These are phyloP conservation scores for Fistulifera pelliculosa DNA, from an alignment of 108 stramenopile species.

Conservation along the genomic window DNA sequence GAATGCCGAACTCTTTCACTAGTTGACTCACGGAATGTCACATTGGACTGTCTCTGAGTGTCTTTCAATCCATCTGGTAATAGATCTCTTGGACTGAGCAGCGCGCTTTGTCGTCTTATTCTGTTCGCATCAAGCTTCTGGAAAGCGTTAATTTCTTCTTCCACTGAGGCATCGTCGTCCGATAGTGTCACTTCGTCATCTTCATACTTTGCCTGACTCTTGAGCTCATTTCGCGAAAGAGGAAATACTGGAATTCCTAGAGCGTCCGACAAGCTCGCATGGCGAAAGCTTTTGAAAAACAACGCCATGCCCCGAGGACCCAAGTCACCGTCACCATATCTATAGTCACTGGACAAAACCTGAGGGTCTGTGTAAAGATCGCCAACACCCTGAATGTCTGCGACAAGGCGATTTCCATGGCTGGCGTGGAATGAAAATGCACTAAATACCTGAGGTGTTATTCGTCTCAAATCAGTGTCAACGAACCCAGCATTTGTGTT, in stretches of 20 bases:
- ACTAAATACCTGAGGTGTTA: conserved; percentile 79
- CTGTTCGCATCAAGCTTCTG: conserved; percentile 46
- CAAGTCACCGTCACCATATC: conserved; percentile 79
- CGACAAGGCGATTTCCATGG: conserved; percentile 68
- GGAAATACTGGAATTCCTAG: conserved; percentile 70
- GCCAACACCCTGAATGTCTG: conserved; percentile 82
- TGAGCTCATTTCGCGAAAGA: conserved; percentile 60
- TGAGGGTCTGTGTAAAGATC: conserved; percentile 90
- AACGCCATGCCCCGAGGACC: conserved; percentile 79
- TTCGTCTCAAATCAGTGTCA: conserved; percentile 48
- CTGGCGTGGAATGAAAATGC: conserved; percentile 72
- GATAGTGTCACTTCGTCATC: conserved; percentile 51
- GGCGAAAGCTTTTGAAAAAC: conserved; percentile 69
- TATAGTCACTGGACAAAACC: conserved; percentile 54
- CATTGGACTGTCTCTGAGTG: conserved; percentile 28
- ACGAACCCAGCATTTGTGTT: conserved; percentile 81
- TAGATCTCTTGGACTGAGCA: conserved; percentile 32
- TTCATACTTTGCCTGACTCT: conserved; percentile 57
- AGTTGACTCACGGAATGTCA: not conserved
- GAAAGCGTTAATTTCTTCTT: conserved; percentile 4
- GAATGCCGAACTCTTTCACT: conserved; percentile 13
- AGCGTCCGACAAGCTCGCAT: conserved; percentile 33
- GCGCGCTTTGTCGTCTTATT: conserved; percentile 25
- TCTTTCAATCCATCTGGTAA: conserved; percentile 12
- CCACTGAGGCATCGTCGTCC: conserved; percentile 15